Conservation (phyloP, 2,329 filamentous ascomycete genomes). For the Amauroascus verrucosus region DNA sequence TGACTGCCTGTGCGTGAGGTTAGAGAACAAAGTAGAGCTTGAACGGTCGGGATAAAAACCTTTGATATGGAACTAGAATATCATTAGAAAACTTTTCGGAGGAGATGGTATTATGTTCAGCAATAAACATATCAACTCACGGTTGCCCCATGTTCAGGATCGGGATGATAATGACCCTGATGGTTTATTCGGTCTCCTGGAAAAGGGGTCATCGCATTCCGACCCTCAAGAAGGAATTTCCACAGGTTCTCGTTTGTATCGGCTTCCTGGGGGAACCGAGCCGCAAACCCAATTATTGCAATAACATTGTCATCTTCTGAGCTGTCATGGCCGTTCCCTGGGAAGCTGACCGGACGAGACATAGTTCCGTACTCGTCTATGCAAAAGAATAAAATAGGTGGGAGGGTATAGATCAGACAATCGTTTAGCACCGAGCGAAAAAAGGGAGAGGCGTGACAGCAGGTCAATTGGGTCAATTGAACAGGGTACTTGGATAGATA, state of each 20-base stretch:
- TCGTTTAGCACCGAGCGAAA: too few species aligned
- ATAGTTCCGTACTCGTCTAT: not conserved
- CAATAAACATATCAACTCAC: conserved; percentile 15
- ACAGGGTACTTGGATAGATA: not conserved
- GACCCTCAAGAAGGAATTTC: conserved; percentile 25
- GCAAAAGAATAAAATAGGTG: not conserved
- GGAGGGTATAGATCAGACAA: not conserved
- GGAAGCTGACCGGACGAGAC: not conserved
- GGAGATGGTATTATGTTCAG: not conserved
- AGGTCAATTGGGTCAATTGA: not conserved
- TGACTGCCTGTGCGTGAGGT: conserved; percentile 9
- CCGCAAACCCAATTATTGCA: conserved; percentile 30
- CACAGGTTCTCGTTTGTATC: conserved; percentile 26
- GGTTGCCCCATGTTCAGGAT: conserved; percentile 27
- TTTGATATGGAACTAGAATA: conserved; percentile 12
- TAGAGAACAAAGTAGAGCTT: not conserved
- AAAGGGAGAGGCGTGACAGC: not conserved
- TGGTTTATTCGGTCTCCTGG: conserved; percentile 29
- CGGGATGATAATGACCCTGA: conserved; percentile 31
- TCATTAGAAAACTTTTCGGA: not conserved
- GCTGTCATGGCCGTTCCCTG: not conserved
- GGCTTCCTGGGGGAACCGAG: conserved; percentile 27
- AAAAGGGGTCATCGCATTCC: conserved; percentile 26
- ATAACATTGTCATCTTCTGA: conserved; percentile 13
- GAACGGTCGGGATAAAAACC: not conserved